Conservation (phyloP, 176 grass and related monocot genomes). For the Zizania latifolia region DNA sequence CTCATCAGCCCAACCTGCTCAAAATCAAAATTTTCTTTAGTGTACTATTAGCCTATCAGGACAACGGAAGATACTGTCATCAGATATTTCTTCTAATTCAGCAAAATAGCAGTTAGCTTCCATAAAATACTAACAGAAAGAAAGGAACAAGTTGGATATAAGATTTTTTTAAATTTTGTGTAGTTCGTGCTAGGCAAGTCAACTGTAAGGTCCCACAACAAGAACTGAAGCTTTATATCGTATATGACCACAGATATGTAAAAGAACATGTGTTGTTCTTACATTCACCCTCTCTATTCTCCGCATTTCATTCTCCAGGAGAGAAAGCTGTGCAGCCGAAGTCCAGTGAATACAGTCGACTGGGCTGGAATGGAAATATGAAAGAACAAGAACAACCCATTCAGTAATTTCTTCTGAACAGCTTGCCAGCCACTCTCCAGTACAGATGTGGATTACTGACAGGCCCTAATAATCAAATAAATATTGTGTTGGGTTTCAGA, state of each 20-base stretch:
- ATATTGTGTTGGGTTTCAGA: not conserved
- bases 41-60: not conserved
- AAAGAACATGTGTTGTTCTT: too few relatives aligned
- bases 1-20: slow-evolving; percentile 79
- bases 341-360: slow-evolving; percentile 99
- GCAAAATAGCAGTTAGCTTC: not conserved
- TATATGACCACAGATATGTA: not conserved
- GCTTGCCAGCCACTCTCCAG: not conserved
- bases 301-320: slow-evolving; percentile 86
- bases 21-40: slow-evolving; percentile 4
- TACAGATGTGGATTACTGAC: not conserved
- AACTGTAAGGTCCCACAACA: not conserved
- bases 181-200: too few relatives aligned
- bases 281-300: slow-evolving; percentile 85
- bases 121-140: not conserved
- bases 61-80: not conserved
- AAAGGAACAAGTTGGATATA: not conserved
- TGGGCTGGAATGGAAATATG: slow-evolving; percentile 54
- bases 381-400: not conserved
- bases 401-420: slow-evolving; percentile 13
- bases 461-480: not conserved
- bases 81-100: too few relatives aligned
- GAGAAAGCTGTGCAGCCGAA: slow-evolving; percentile 83
- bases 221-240: not conserved
- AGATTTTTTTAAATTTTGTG: too few relatives aligned